phyloP scores from a whole-genome alignment of 176 grass and related monocot species.

The Oryza meyeriana region DNA sequence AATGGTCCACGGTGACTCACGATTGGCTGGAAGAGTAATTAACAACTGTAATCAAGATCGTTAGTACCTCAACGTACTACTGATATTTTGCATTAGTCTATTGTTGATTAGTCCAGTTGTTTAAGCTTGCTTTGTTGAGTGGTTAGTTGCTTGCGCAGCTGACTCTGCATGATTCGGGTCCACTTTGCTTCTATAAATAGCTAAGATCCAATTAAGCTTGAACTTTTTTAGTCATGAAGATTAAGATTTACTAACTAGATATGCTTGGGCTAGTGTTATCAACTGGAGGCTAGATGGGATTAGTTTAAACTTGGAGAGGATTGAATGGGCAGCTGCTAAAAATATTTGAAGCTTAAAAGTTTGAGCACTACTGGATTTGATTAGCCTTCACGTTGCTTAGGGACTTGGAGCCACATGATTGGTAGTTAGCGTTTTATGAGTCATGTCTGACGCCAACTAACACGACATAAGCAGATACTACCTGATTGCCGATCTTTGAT shows the following conservation, averaged over 20 bases:
- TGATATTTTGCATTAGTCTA: slow-evolving; percentile 16
- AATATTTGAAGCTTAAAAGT: slow-evolving; percentile 15
- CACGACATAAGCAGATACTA: background rate
- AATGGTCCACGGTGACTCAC: background rate
- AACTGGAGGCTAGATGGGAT: background rate
- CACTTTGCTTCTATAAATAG: background rate
- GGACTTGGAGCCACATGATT: slow-evolving; percentile 33
- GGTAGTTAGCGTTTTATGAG: background rate
- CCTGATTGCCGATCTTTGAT: slow-evolving; percentile 13
- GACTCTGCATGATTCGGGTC: background rate
- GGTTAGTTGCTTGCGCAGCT: slow-evolving; percentile 5
- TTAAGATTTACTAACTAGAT: background rate
- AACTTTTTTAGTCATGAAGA: background rate
- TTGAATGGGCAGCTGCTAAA: slow-evolving; percentile 1
- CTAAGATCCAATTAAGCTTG: background rate
- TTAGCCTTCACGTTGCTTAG: slow-evolving; percentile 33
- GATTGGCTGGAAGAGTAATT: background rate
- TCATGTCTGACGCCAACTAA: background rate
- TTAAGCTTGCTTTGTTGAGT: background rate
- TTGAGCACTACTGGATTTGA: background rate
- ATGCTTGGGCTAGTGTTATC: background rate
- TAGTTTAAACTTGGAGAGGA: slow-evolving; percentile 14
- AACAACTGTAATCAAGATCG: slow-evolving; percentile 9
- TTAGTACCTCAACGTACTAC: background rate
- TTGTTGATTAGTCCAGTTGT: background rate